Evolutionary conservation across 2,329 filamentous ascomycete genomes (phyloP), one percentile per base, ranked within the genome.

Genomic region (Penicillium digitatum): DNA sequence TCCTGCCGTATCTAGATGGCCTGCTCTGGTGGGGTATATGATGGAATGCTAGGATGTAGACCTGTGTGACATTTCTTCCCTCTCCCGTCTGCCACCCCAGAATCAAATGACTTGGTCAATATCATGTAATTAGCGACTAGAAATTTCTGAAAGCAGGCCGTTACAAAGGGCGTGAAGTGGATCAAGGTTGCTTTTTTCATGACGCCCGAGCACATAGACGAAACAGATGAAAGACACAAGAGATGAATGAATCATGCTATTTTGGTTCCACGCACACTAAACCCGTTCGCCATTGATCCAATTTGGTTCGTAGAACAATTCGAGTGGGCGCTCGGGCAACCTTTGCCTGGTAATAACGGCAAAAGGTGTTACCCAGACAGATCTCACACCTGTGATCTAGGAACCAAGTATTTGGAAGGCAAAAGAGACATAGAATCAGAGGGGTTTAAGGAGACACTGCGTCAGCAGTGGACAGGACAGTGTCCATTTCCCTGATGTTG

Each of bases 201-300:
- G 26, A 27, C 6, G 26, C 26, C 26, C 2, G 26, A 8, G n/a
- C n/a, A n/a, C n/a, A n/a, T n/a, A n/a, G n/a, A n/a, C n/a, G n/a
- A n/a, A n/a, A n/a, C n/a, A n/a, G n/a, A n/a, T n/a, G n/a, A n/a
- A n/a, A n/a, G n/a, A n/a, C n/a, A n/a, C n/a, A n/a, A n/a, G n/a
- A n/a, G n/a, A n/a, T n/a, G n/a, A n/a, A n/a, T n/a, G n/a, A n/a
- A n/a, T n/a, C n/a, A n/a, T n/a, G n/a, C n/a, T n/a, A n/a, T n/a
- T n/a, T n/a, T n/a, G n/a, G n/a, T n/a, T n/a, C n/a, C n/a, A 26
- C 16, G 87, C 67, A 87, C 85, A 0, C 74, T 88, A 0, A 76
- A 78, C 11, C 68, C 89, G 0, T 89, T 89, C 66, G 79, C 87
- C 20, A 74, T 79, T 0, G 86, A 90, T 66, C 87, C 87, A 1